phyloP scores from a whole-genome alignment of 441 rosid genomes.

The Corymbia citriodora region DNA sequence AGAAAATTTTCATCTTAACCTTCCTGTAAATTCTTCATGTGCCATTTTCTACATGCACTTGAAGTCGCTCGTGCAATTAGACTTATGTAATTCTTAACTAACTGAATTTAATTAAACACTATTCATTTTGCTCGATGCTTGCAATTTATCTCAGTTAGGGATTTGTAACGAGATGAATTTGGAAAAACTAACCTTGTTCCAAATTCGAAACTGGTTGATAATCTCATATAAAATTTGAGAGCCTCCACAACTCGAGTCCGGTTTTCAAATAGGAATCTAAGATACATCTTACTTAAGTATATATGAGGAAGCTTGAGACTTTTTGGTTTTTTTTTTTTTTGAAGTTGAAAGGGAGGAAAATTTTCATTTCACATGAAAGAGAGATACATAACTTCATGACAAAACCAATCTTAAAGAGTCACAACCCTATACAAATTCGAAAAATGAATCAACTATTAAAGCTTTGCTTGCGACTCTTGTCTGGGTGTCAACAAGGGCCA shows the following conservation, averaged over 20 bases:
- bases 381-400: not conserved
- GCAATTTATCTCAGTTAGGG: not conserved
- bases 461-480: accelerated
- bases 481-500: accelerated
- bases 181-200: not conserved
- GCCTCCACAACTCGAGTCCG: not conserved
- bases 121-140: not conserved
- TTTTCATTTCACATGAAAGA: not conserved
- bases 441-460: not conserved
- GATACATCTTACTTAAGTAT: not conserved
- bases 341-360: not conserved
- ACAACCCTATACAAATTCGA: not conserved
- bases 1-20: not conserved
- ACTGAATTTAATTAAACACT: not conserved
- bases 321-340: too few species aligned
- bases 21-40: not conserved
- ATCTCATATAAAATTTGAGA: not conserved
- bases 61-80: not conserved
- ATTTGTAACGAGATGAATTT: not conserved
- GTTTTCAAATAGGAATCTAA: not conserved
- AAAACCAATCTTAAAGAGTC: not conserved
- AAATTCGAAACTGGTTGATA: not conserved
- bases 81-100: not conserved
- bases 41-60: not conserved
- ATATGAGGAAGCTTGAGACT: too few species aligned